phyloP scores from a whole-genome alignment of 257 asterid species.

The Nicotiana tabacum region DNA sequence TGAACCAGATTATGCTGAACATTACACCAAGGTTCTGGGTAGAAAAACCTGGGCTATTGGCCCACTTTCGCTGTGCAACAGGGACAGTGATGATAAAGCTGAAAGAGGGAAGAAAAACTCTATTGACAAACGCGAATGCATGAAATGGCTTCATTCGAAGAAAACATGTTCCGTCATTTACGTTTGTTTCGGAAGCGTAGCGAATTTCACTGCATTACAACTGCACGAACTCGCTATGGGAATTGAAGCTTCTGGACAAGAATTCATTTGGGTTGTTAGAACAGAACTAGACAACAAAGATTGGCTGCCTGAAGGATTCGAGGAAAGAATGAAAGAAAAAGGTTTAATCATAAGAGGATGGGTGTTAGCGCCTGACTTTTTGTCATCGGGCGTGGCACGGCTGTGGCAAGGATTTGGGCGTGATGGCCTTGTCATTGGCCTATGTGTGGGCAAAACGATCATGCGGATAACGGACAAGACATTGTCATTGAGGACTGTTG shows the following conservation, averaged over 20 bases:
- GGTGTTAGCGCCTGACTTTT: no score
- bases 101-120: slow-evolving; percentile 6
- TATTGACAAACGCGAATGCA: not conserved
- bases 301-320: slow-evolving; percentile 9
- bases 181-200: slow-evolving; percentile 15
- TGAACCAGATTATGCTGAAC: slow-evolving; percentile 40
- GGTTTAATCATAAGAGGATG: slow-evolving; percentile 23
- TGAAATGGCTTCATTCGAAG: slow-evolving; percentile 18
- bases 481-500: no score
- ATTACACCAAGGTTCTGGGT: slow-evolving; percentile 24
- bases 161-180: slow-evolving; percentile 6
- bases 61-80: slow-evolving; percentile 30
- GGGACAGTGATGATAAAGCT: not conserved
- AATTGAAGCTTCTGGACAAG: slow-evolving; percentile 11
- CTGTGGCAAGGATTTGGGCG: no score
- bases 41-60: slow-evolving; percentile 45
- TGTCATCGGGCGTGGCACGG: no score
- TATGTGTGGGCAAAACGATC: no score
- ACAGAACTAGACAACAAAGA: slow-evolving; percentile 2
- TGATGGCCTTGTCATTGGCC: no score
- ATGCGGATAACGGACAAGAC: no score
- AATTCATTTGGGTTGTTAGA: slow-evolving; percentile 19
- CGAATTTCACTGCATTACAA: not conserved
- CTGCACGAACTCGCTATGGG: slow-evolving; percentile 14
- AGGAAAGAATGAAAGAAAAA: slow-evolving; percentile 4